Evolutionary conservation across 2,329 filamentous ascomycete genomes (phyloP).

Genomic region (Fusarium dimerum): DNA sequence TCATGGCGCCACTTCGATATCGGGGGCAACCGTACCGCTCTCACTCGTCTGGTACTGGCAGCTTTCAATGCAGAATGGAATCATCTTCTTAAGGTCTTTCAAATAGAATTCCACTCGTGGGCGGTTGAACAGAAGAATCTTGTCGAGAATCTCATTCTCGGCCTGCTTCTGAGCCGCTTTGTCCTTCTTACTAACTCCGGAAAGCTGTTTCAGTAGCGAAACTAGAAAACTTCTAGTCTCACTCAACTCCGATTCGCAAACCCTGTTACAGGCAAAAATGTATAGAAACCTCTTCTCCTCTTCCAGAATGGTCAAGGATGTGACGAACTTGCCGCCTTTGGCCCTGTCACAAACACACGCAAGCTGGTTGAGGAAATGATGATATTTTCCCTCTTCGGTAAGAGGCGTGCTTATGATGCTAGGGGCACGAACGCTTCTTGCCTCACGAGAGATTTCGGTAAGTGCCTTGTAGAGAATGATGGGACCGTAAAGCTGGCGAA

Average conservation of each 20-base stretch:
- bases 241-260: not conserved
- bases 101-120: conserved; percentile 20
- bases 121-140: conserved; percentile 25
- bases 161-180: accelerated
- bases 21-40: not conserved
- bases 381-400: conserved; percentile 25
- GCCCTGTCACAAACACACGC: conserved; percentile 33
- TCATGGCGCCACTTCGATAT: too few species aligned
- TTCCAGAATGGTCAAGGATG: conserved; percentile 32
- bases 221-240: conserved; percentile 7
- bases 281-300: conserved; percentile 30
- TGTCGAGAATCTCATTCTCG: conserved; percentile 1
- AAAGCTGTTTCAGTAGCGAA: conserved; percentile 13
- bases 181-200: not conserved
- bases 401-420: not conserved
- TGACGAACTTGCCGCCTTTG: conserved; percentile 32
- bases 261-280: conserved; percentile 33
- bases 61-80: conserved; percentile 13
- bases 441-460: conserved; percentile 13
- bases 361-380: conserved; percentile 33
- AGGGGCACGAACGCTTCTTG: conserved; percentile 1
- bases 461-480: conserved; percentile 29
- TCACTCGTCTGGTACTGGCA: not conserved
- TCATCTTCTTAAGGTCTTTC: not conserved
- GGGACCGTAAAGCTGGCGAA: conserved; percentile 32